These are phyloP conservation scores for Orbilia brochopaga DNA, from an alignment of 2,329 filamentous ascomycete species.

Conservation along the genomic window DNA sequence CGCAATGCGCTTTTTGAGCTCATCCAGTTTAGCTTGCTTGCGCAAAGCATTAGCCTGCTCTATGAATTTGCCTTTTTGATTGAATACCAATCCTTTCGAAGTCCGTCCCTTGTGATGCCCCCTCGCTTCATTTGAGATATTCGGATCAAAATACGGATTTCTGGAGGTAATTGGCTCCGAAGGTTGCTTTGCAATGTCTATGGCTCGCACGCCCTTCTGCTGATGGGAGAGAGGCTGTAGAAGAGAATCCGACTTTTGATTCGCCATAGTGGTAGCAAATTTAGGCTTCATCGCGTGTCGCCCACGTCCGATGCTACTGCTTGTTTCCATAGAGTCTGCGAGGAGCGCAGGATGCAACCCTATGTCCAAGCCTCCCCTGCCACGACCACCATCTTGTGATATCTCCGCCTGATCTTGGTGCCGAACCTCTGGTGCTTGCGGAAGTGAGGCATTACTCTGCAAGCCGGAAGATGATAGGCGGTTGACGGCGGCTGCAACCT, in stretches of 20 bases:
- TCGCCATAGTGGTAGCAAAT: constrained; percentile 65
- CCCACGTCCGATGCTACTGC: constrained; percentile 57
- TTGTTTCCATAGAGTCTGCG: constrained; percentile 61
- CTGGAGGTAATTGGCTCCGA: constrained; percentile 56
- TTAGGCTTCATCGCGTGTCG: constrained; percentile 61
- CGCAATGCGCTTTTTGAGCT: constrained; percentile 92
- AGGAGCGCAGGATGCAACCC: constrained; percentile 77
- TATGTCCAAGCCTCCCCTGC: constrained; percentile 73
- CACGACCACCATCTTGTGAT: constrained; percentile 63
- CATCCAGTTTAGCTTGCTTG: constrained; percentile 84
- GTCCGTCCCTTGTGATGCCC: constrained; percentile 68
- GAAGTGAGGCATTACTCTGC: constrained; percentile 51
- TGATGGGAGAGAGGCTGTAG: constrained; percentile 24
- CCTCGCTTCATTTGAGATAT: constrained; percentile 65
- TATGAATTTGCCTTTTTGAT: constrained; percentile 96
- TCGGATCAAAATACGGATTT: constrained; percentile 85
- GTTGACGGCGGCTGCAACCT: constrained; percentile 75
- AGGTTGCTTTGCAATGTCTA: constrained; percentile 54
- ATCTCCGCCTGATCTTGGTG: constrained; percentile 58
- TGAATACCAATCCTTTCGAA: constrained; percentile 81
- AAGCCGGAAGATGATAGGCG: constrained; percentile 59
- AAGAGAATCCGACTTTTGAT: constrained; percentile 62
- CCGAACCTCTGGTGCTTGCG: constrained; percentile 56
- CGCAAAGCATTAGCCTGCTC: constrained; percentile 88
- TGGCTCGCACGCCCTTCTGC: constrained; percentile 14